Base-by-base conservation (phyloP, 352 stramenopile genomes). In the Nothophytophthora sp. region DNA sequence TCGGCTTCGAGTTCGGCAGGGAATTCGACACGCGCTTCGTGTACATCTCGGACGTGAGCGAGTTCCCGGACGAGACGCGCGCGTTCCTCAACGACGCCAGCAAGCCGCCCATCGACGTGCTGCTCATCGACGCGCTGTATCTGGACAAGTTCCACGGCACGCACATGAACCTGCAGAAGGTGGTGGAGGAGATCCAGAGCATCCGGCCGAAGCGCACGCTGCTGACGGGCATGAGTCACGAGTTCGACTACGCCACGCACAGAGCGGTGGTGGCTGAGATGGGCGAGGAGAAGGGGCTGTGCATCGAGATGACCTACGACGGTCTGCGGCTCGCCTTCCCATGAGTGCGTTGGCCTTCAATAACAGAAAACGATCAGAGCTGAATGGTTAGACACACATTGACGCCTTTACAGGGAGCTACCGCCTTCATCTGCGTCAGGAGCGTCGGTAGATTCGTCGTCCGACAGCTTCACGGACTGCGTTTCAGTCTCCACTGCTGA, bases 11-110 rank as follows among this genome's bases (percentile, higher is more conserved):
- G 39, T 92, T 91, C 39, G 82, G 82, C 1, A 29, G 22, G 3
- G 77, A 90, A 37, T 53, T 69, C 35, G 76, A 69, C 11, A 52
- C 60, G 5, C 76, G 80, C 5, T 68, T 93, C 27, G 76, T 89
- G 22, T 93, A 93, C 69, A 86, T 93, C 32, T 90, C 74, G 8
- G 81, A 92, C 58, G 70, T 90, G 53, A 90, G 78, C 35, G 61
- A 78, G 20, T 50, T 93, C 30, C 72, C 71, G 19, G 40, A 64
- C 22, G 63, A 86, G 20, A 65, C 76, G 20, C 53, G 65, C 12
- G 52, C 33, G 48, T 70, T 72, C 56, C 62, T 93, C 4, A 81
- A 74, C 24, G 74, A 82, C 40, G 16, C 27, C 8, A 39, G 30
- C 15, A 66, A 60, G 39, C 55, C 65, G 4, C 42, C 28, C 13